Conservation (phyloP, 2,329 filamentous ascomycete genomes). For the Escovopsis sp. region DNA sequence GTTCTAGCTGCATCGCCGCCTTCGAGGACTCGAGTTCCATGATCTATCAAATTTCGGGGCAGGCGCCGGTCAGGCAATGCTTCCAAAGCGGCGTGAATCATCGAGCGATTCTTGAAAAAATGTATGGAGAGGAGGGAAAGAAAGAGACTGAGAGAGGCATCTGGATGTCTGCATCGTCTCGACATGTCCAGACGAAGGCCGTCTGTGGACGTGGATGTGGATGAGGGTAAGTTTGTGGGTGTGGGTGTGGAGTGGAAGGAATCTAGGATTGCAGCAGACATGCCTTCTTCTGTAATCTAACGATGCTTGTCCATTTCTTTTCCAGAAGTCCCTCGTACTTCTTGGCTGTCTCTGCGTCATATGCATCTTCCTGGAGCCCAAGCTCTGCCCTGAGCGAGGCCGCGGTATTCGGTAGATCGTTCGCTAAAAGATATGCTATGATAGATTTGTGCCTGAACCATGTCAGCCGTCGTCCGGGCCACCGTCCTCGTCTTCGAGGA, state of each 20-base stretch:
- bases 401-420: constrained; percentile 54
- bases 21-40: constrained; percentile 79
- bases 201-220: not conserved
- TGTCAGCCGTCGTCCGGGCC: not conserved
- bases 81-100: too few relatives aligned
- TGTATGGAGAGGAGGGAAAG: not conserved
- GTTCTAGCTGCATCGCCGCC: constrained; percentile 57
- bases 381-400: constrained; percentile 61
- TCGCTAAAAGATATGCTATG: constrained; percentile 70
- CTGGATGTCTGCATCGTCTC: too few relatives aligned
- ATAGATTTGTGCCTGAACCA: constrained; percentile 70
- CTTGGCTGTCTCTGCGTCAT: constrained; percentile 70
- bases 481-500: not conserved
- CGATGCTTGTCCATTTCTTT: constrained; percentile 97
- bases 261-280: too few relatives aligned
- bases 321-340: constrained; percentile 90
- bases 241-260: too few relatives aligned
- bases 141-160: not conserved
- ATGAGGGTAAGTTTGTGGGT: not conserved
- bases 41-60: constrained; percentile 38
- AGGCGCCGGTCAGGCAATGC: constrained; percentile 4
- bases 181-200: too few relatives aligned
- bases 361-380: constrained; percentile 50
- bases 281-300: constrained; percentile 85
- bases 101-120: not conserved